Evolutionary conservation across 2,329 filamentous ascomycete species (phyloP).

Genomic region (Metarhizium album): DNA sequence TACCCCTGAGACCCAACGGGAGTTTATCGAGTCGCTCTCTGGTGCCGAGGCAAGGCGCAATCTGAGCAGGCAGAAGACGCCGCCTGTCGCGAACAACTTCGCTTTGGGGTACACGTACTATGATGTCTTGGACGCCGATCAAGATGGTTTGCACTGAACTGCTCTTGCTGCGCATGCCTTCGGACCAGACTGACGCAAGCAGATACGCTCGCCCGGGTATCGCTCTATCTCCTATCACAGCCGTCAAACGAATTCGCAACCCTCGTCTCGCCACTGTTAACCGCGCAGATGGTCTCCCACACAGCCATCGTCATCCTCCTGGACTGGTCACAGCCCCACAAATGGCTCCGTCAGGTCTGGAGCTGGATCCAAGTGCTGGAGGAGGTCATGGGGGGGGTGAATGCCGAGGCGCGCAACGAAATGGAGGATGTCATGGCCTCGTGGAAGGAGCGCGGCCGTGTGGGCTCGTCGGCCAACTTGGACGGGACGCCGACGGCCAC

Average conservation of each 20-base stretch:
- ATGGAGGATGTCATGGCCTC: conserved; percentile 78
- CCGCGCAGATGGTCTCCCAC: conserved; percentile 71
- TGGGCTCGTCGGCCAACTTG: conserved; percentile 48
- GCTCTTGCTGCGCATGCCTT: background rate
- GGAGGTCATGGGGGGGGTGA: conserved; percentile 62
- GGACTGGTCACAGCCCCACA: conserved; percentile 90
- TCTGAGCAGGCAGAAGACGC: conserved; percentile 49
- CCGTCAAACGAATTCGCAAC: conserved; percentile 74
- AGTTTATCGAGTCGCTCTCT: conserved; percentile 62
- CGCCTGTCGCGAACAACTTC: conserved; percentile 83
- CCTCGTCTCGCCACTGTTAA: conserved; percentile 75
- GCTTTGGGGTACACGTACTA: conserved; percentile 92
- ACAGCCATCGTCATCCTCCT: conserved; percentile 85
- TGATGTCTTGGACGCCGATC: conserved; percentile 85
- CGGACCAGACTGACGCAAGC: conserved; percentile 12
- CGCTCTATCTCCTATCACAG: conserved; percentile 77
- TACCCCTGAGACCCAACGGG: conserved; percentile 69
- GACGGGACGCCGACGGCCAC: conserved; percentile 51
- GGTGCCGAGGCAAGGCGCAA: conserved; percentile 41
- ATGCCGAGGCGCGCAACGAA: conserved; percentile 64
- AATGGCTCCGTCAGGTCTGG: conserved; percentile 79
- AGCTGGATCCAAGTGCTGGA: conserved; percentile 82
- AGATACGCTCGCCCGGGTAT: conserved; percentile 86
- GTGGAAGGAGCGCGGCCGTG: conserved; percentile 68
- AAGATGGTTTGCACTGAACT: conserved; percentile 58